These are phyloP conservation scores for Eimeria acervulina DNA, from an alignment of 169 alveolate genomes.

Conservation along the genomic window DNA sequence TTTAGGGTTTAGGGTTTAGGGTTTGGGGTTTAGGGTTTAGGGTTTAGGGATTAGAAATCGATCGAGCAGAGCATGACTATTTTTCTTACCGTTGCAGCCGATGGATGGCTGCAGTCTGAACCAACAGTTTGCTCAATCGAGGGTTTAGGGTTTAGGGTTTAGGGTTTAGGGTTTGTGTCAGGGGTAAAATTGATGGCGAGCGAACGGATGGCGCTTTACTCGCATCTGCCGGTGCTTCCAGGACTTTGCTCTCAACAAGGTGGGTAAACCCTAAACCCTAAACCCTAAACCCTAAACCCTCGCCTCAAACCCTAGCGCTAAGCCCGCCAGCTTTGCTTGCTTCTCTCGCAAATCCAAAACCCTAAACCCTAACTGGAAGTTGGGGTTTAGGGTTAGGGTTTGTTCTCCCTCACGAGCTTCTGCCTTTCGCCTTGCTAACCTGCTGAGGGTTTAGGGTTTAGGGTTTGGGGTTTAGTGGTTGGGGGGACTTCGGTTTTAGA, in stretches of 20 bases:
- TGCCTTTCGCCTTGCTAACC: background rate
- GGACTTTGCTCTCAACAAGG: slow-evolving; percentile 70
- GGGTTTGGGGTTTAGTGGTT: too few species aligned
- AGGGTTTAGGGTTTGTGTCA: slow-evolving; percentile 29
- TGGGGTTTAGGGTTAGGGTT: background rate
- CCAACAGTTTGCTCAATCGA: background rate
- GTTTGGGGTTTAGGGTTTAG: slow-evolving; percentile 48
- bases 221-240: slow-evolving; percentile 42
- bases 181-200: slow-evolving; percentile 65
- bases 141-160: slow-evolving; percentile 60
- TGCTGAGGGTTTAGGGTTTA: too few species aligned
- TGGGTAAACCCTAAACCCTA: slow-evolving; percentile 12
- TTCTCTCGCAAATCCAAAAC: background rate
- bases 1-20: slow-evolving; percentile 39
- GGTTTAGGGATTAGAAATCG: slow-evolving; percentile 14
- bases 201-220: slow-evolving; percentile 67
- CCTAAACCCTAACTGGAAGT: background rate
- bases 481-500: too few species aligned
- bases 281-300: slow-evolving; percentile 37
- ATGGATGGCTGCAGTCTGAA: background rate
- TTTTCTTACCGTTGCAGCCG: background rate
- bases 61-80: background rate
- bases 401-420: background rate
- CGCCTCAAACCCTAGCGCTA: background rate
- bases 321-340: background rate